Conservation (phyloP, 2,329 filamentous ascomycete genomes). For the Trichoderma breve region DNA sequence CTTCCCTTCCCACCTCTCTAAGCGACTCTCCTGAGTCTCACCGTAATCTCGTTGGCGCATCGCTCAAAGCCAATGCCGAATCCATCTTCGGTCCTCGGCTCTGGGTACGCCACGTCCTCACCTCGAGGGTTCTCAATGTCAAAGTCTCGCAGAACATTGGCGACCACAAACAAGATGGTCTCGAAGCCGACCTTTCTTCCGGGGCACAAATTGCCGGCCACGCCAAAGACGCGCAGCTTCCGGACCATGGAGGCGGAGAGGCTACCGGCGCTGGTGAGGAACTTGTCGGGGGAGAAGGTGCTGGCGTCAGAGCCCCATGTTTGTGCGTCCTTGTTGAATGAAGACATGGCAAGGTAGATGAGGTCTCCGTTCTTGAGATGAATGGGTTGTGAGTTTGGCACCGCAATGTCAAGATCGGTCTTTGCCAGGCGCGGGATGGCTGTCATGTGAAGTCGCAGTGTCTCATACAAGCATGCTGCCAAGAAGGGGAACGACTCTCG, state of each 20-base stretch:
- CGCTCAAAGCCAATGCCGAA: constrained; percentile 35
- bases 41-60: constrained; percentile 30
- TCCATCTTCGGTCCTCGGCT: constrained; percentile 27
- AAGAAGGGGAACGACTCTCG: constrained; percentile 31
- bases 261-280: constrained; percentile 27
- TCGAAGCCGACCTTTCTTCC: constrained; percentile 33
- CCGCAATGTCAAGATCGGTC: constrained; percentile 28
- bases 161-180: constrained; percentile 30
- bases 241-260: constrained; percentile 26
- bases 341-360: constrained; percentile 34
- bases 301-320: constrained; percentile 32
- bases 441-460: constrained; percentile 34
- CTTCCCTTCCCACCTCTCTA: background rate
- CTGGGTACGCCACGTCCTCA: constrained; percentile 21
- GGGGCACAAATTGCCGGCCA: constrained; percentile 34
- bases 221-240: constrained; percentile 33
- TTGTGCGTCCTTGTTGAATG: constrained; percentile 30
- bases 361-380: constrained; percentile 31
- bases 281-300: constrained; percentile 30
- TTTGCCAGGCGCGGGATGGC: constrained; percentile 32
- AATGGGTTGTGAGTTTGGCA: constrained; percentile 24
- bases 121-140: constrained; percentile 26
- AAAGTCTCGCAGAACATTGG: constrained; percentile 30
- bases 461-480: constrained; percentile 34
- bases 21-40: constrained; percentile 23